These are phyloP conservation scores for Zea mays DNA, from an alignment of 176 grass and related monocot species.

Conservation along the genomic window DNA sequence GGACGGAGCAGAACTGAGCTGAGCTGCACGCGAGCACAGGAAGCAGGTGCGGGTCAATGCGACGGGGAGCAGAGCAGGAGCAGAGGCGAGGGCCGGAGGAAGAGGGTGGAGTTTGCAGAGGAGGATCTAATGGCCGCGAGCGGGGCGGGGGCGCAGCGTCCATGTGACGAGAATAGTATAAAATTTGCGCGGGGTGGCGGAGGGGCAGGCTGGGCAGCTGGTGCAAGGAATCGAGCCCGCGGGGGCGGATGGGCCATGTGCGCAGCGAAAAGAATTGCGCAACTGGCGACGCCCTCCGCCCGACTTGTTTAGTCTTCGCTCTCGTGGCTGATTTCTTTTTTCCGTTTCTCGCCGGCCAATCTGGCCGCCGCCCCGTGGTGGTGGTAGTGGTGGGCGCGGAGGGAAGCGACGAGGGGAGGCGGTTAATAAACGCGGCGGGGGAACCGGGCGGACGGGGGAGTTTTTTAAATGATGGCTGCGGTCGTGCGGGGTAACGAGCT, in stretches of 20 bases:
- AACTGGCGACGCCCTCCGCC: not conserved
- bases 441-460: not conserved
- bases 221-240: constrained; percentile 51
- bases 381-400: constrained; percentile 22
- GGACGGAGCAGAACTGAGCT: not conserved
- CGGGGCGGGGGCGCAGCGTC: constrained; percentile 39
- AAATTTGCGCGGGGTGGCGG: constrained; percentile 51
- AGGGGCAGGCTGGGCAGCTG: constrained; percentile 44
- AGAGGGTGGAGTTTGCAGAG: constrained; percentile 32
- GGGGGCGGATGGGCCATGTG: constrained; percentile 58
- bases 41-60: constrained; percentile 31
- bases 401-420: constrained; percentile 10
- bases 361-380: constrained; percentile 30
- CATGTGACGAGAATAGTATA: constrained; percentile 73
- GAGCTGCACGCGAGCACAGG: not conserved
- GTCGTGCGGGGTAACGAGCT: not conserved
- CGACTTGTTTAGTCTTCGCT: constrained; percentile 12
- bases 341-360: constrained; percentile 35
- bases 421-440: constrained; percentile 19
- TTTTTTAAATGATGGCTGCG: constrained; percentile 16
- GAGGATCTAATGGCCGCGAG: constrained; percentile 57
- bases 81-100: not conserved
- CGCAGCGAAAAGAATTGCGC: constrained; percentile 13
- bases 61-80: constrained; percentile 6
- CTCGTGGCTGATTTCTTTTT: not conserved